Conservation (phyloP, 768 basidiomycete genomes). For the Kwoniella pini region DNA sequence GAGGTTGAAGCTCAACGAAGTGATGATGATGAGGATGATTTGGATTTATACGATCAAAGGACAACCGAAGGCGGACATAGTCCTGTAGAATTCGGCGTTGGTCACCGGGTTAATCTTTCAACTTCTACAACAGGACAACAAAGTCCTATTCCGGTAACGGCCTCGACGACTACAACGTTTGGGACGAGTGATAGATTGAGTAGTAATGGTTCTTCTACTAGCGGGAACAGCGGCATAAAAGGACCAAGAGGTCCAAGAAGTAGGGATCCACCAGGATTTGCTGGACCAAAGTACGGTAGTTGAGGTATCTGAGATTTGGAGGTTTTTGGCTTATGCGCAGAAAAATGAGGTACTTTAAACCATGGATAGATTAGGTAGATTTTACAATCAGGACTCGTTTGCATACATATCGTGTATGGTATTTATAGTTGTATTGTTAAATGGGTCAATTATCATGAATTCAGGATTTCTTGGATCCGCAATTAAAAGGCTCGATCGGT, state of each 20-base stretch:
- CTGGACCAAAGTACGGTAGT: constrained; percentile 17
- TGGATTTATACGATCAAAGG: background rate
- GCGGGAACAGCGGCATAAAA: background rate
- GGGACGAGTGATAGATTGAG: constrained; percentile 1
- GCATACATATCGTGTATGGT: background rate
- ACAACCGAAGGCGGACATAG: constrained; percentile 2
- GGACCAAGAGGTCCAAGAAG: constrained; percentile 11
- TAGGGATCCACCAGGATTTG: constrained; percentile 15
- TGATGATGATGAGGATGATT: background rate
- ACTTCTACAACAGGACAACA: background rate
- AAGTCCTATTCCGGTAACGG: background rate
- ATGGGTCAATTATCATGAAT: too few species aligned
- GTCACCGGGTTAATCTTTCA: constrained; percentile 5
- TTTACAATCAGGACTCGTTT: background rate
- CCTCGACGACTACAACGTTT: constrained; percentile 1
- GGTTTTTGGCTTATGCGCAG: too few species aligned
- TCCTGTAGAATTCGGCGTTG: constrained; percentile 4
- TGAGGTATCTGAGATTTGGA: background rate
- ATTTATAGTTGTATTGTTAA: background rate
- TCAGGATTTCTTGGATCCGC: too few species aligned
- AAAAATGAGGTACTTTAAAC: too few species aligned
- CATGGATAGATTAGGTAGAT: too few species aligned
- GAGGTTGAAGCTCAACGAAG: background rate
- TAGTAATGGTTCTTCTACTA: background rate
- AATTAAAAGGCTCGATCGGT: too few species aligned